A percentile compares a stretch with the other conserved stretches of the same genome.
Conservation (phyloP, 108 stramenopile genomes). For the Parietichytrium sp. region DNA sequence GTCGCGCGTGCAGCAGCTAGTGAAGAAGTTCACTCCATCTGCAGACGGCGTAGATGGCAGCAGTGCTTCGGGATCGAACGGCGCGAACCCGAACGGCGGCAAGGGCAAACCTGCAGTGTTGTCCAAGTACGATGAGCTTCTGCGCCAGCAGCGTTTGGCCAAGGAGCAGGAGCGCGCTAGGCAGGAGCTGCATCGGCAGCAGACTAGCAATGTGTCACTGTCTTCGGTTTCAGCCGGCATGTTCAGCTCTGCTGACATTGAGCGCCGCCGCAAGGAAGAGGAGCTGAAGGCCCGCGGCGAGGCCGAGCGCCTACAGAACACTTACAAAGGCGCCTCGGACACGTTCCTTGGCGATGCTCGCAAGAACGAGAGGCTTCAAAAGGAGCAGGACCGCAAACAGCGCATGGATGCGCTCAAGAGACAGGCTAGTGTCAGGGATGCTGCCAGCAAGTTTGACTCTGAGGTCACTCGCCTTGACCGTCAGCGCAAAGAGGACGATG, state of each 20-base stretch:
- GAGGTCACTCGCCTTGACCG: not conserved
- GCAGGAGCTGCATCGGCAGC: not conserved
- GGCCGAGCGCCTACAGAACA: not conserved
- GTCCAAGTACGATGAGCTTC: not conserved
- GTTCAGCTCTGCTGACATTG: not conserved
- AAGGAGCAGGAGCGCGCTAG: not conserved
- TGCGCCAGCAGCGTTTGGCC: slow-evolving; percentile 6
- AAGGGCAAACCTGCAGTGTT: slow-evolving; percentile 6
- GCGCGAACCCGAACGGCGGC: no score
- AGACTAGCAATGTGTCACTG: not conserved
- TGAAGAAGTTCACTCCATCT: no score
- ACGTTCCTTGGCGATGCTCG: not conserved
- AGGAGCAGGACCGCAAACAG: not conserved
- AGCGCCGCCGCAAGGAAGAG: not conserved
- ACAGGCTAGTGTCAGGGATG: not conserved
- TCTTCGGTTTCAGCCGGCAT: not conserved
- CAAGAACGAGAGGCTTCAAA: not conserved
- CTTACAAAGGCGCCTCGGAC: not conserved
- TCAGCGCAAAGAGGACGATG: slow-evolving; percentile 22
- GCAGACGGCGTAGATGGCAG: no score
- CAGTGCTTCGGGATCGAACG: no score
- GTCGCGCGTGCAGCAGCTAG: no score
- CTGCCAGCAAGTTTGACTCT: not conserved
- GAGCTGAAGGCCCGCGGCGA: slow-evolving; percentile 5
- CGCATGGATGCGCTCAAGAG: not conserved